Base-by-base conservation (phyloP, 176 grass and related monocot species). In the Cocos nucifera region DNA sequence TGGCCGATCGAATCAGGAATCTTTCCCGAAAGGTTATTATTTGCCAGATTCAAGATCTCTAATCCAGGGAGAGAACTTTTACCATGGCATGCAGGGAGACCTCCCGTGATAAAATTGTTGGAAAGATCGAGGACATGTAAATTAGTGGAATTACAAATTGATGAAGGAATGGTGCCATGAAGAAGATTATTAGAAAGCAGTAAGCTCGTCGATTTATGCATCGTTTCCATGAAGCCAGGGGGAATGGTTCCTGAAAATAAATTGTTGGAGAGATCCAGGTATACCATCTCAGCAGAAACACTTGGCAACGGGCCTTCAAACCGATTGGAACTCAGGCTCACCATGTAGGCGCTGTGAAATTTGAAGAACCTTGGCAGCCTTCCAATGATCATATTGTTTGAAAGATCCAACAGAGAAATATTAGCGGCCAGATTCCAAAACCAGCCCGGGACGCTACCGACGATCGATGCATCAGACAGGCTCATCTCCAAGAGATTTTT, bases 181-280 rank as follows among this genome's bases (percentile, higher is more conserved):
- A 79, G 14, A 54, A 9, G 51, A 17, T 79, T 79, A 22, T 4
- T 19, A 1, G 69, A 72, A 3, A 82, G 48, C 53, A 72, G 19
- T 30, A 44, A 10, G 28, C 17, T 22, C 19, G 22, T 24, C 58
- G 55, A 61, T 65, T 16, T 15, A 14, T 3, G 28, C 63, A 27
- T 53, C 0, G 24, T 59, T 52, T 50, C 15, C 16, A 23, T 25
- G 76, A 49, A 60, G 18, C 49, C 17, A 5, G 5, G 6, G 71
- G 71, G 54, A 76, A 59, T 23, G 35, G 20, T 17, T 17, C 75
- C 75, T n/a, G n/a, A 56, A 22, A 78, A 22, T 18, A 32, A 49
- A 23, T 78, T 78, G 14, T 49, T 2, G 8, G 72, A 71, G 9
- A 76, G 4, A 28, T 74, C 29, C 57, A 86, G 53, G 56, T 6